These are phyloP conservation scores for Leishmania turanica DNA, from an alignment of 208 protist genomes.

Conservation along the genomic window DNA sequence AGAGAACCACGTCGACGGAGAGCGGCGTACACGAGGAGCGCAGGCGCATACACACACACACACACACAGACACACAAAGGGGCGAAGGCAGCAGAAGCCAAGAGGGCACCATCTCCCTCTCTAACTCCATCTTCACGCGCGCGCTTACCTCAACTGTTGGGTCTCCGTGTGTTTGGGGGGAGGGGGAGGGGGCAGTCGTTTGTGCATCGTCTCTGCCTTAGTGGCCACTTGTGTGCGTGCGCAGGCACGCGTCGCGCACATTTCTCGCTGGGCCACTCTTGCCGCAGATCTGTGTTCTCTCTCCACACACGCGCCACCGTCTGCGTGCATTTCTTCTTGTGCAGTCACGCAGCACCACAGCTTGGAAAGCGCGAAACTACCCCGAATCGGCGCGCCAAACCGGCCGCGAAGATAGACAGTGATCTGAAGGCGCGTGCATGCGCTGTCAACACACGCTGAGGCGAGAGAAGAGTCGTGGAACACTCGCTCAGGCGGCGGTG, in stretches of 20 bases:
- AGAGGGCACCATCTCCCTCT: neutral
- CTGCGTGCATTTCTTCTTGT: neutral
- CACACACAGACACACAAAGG: neutral
- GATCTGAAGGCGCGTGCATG: neutral
- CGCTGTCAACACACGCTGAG: neutral
- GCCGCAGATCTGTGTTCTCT: neutral
- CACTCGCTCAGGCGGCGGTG: neutral
- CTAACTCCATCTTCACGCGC: neutral
- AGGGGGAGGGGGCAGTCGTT: neutral
- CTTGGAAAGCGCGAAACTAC: neutral
- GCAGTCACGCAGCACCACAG: neutral
- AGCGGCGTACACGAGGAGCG: neutral
- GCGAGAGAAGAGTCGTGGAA: neutral
- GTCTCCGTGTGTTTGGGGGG: neutral
- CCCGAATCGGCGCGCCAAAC: neutral
- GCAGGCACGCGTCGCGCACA: neutral
- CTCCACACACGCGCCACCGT: neutral
- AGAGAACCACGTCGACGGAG: neutral
- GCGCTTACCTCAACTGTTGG: neutral
- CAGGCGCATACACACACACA: constrained; percentile 1
- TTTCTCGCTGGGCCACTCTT: neutral
- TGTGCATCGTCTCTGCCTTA: no score
- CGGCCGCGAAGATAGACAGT: neutral
- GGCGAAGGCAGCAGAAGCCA: neutral
- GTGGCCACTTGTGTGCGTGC: neutral